Evolutionary conservation across 805 yeast species (phyloP).

Genomic region (Kluyveromyces nonfermentans): DNA sequence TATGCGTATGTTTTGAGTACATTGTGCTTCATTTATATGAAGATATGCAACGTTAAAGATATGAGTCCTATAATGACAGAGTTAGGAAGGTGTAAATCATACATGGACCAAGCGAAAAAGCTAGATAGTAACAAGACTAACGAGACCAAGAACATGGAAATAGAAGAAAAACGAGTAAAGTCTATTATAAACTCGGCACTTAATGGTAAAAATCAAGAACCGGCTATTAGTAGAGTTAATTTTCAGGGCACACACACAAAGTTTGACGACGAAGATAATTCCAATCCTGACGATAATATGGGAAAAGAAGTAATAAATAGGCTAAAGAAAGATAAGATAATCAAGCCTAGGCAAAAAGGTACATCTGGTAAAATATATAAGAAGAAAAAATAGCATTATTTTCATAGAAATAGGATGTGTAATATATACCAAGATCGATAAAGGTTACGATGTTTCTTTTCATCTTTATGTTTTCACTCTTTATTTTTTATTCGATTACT

Average conservation of each 20-base stretch:
- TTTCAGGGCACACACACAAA: constrained; percentile 48
- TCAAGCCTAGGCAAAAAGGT: background rate
- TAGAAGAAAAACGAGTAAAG: constrained; percentile 33
- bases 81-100: constrained; percentile 54
- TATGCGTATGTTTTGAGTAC: constrained; percentile 24
- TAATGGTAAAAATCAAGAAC: constrained; percentile 29
- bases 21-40: constrained; percentile 23
- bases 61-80: constrained; percentile 51
- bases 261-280: constrained; percentile 28
- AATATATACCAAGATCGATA: background rate
- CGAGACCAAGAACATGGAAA: constrained; percentile 26
- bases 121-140: constrained; percentile 15
- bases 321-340: background rate
- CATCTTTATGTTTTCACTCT: background rate
- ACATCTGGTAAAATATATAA: background rate
- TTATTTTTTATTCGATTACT: too few species aligned
- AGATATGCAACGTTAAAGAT: constrained; percentile 19
- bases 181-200: constrained; percentile 39
- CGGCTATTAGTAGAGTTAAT: constrained; percentile 45
- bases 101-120: constrained; percentile 45
- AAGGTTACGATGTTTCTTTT: background rate
- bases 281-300: background rate
- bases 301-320: background rate
- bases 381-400: background rate
- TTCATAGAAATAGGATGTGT: background rate